phyloP scores from a whole-genome alignment of 345 rosid species.

The Erodium maritimum region DNA sequence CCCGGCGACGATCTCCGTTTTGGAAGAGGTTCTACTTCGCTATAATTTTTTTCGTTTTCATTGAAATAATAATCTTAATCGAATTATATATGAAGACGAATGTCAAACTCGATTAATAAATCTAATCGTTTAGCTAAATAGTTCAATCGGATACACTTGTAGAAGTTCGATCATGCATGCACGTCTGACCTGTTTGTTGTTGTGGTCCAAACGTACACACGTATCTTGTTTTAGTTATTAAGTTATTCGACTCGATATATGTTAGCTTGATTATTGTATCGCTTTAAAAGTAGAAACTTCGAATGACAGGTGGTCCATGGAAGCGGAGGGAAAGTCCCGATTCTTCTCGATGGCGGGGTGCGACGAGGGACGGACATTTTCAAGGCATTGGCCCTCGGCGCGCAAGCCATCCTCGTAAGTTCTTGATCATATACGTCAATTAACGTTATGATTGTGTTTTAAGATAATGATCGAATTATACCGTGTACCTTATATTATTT shows the following conservation, averaged over 20 bases:
- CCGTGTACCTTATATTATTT: not conserved
- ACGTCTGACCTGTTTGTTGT: too few species aligned
- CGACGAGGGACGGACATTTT: slow-evolving; percentile 78
- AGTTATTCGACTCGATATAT: too few species aligned
- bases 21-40: slow-evolving; percentile 47
- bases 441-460: not conserved
- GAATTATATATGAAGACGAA: too few species aligned
- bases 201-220: too few species aligned
- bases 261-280: too few species aligned
- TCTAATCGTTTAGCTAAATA: too few species aligned
- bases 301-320: slow-evolving; percentile 52
- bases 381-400: slow-evolving; percentile 89
- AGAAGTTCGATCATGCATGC: too few species aligned
- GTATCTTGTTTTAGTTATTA: too few species aligned
- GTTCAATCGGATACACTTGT: too few species aligned
- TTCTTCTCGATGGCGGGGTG: slow-evolving; percentile 77
- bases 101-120: too few species aligned
- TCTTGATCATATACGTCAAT: slow-evolving; percentile 1
- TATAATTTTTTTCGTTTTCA: not conserved
- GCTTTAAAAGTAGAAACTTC: not conserved
- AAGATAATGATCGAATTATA: not conserved
- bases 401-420: slow-evolving; percentile 76
- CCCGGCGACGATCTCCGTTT: slow-evolving; percentile 53
- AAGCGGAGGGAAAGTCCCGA: slow-evolving; percentile 62
- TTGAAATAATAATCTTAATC: too few species aligned